phyloP scores from a whole-genome alignment of 1,284 basidiomycete genomes.

The Cryptococcus sp. region DNA sequence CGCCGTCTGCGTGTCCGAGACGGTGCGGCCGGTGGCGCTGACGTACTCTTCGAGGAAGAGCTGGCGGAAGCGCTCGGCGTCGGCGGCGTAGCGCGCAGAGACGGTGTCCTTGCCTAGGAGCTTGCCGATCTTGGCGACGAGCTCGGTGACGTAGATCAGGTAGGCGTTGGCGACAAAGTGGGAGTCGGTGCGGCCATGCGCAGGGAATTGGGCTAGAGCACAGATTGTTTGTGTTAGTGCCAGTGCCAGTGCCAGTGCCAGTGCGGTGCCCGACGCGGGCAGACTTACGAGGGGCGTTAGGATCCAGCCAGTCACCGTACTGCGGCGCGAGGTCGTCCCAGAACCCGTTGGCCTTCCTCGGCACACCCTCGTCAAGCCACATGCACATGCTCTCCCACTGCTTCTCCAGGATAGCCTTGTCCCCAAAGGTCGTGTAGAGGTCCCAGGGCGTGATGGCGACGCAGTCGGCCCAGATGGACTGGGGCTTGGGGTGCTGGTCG shows the following conservation, averaged over 20 bases:
- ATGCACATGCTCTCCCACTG: slow-evolving; percentile 30
- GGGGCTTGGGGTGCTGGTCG: slow-evolving; percentile 10
- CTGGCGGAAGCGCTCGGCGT: slow-evolving; percentile 13
- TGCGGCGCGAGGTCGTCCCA: slow-evolving; percentile 20
- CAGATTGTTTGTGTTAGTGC: background rate
- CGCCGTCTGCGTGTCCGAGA: slow-evolving; percentile 37
- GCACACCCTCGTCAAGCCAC: slow-evolving; percentile 40
- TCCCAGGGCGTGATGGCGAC: slow-evolving; percentile 29
- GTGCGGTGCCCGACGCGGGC: background rate
- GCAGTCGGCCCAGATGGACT: slow-evolving; percentile 35
- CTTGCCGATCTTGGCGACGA: slow-evolving; percentile 24
- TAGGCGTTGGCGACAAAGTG: slow-evolving; percentile 35
- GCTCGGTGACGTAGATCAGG: slow-evolving; percentile 26
- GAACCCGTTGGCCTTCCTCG: slow-evolving; percentile 19
- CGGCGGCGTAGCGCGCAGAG: slow-evolving; percentile 14
- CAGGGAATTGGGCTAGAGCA: slow-evolving; percentile 16
- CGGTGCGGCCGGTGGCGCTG: slow-evolving; percentile 24
- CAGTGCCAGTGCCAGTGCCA: too few species aligned
- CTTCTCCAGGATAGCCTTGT: slow-evolving; percentile 19
- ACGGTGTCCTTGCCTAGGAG: slow-evolving; percentile 23
- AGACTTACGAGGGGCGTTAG: slow-evolving; percentile 26
- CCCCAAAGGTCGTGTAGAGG: slow-evolving; percentile 29
- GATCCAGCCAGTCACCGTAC: slow-evolving; percentile 42
- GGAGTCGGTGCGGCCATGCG: slow-evolving; percentile 27
- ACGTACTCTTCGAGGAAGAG: slow-evolving; percentile 31